These are phyloP conservation scores for Sporothrix variecibatus DNA, from an alignment of 2,329 filamentous ascomycete species.

Conservation along the genomic window DNA sequence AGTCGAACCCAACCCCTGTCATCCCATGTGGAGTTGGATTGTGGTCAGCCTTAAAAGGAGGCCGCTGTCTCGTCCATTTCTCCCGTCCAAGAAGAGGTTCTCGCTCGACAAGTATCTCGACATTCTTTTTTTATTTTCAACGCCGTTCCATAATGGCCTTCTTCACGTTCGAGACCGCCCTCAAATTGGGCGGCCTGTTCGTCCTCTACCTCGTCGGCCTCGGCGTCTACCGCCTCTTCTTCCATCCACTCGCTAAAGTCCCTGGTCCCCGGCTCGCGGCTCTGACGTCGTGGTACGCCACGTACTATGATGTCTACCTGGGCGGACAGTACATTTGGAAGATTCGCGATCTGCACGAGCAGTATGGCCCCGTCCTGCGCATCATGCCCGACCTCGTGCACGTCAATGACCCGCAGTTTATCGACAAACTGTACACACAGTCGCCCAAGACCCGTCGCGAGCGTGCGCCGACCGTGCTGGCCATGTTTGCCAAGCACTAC, in stretches of 20 bases:
- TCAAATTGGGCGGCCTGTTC: background rate
- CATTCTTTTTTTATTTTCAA: background rate
- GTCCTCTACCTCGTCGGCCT: conserved; percentile 9
- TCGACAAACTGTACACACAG: conserved; percentile 5
- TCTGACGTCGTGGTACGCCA: background rate
- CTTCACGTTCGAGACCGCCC: background rate
- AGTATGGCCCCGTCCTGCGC: conserved; percentile 13
- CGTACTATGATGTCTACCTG: conserved; percentile 10
- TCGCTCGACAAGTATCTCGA: background rate
- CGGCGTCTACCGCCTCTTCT: conserved; percentile 9
- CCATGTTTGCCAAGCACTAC: background rate
- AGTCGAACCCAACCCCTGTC: background rate
- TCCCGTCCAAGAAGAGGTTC: background rate
- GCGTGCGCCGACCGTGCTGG: background rate
- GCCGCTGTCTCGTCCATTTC: background rate
- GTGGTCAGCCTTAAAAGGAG: conserved; percentile 3
- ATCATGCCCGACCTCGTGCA: conserved; percentile 15
- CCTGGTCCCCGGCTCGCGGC: background rate
- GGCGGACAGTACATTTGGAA: background rate
- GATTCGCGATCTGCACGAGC: background rate
- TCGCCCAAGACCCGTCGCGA: conserved; percentile 11
- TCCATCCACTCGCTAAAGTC: background rate
- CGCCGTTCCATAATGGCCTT: background rate
- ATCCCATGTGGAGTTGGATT: background rate
- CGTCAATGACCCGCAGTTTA: conserved; percentile 16